Evolutionary conservation across 805 yeast species (phyloP).

Genomic region (Teunomyces cretensis): DNA sequence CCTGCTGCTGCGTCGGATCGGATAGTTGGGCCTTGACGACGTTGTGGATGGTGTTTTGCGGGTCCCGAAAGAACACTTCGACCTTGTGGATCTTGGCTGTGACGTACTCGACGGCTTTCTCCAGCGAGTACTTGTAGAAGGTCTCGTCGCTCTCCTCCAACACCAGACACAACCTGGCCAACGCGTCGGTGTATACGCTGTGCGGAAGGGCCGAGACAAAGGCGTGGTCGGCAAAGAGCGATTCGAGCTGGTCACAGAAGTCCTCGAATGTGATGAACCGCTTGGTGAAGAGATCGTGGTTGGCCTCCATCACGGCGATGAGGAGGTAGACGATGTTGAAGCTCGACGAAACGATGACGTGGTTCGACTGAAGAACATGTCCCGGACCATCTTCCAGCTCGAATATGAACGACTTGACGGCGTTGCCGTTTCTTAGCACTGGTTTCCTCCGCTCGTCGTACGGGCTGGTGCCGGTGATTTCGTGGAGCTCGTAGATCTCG

Average conservation of each 20-base stretch:
- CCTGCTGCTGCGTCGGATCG: conserved; percentile 11
- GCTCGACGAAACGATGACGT: conserved; percentile 38
- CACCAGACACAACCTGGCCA: conserved; percentile 25
- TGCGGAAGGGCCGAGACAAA: conserved; percentile 27
- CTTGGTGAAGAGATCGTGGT: conserved; percentile 21
- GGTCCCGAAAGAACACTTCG: background rate
- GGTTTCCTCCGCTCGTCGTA: conserved; percentile 23
- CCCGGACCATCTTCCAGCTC: conserved; percentile 26
- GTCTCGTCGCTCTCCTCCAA: conserved; percentile 32
- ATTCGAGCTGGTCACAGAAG: conserved; percentile 35
- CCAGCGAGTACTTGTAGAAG: conserved; percentile 42
- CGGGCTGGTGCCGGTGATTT: conserved; percentile 37
- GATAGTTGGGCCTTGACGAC: background rate
- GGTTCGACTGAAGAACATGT: conserved; percentile 39
- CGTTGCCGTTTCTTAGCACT: conserved; percentile 20
- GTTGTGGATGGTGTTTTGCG: background rate
- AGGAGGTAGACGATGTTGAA: conserved; percentile 43
- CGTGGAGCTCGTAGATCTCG: conserved; percentile 40
- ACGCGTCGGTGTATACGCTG: conserved; percentile 3
- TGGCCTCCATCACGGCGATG: conserved; percentile 31
- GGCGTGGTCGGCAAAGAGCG: conserved; percentile 27
- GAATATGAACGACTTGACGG: conserved; percentile 43
- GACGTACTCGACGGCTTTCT: conserved; percentile 39
- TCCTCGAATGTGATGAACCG: conserved; percentile 45
- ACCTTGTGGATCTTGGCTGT: conserved; percentile 29